These are phyloP conservation scores for Phytophthora sp. DNA, from an alignment of 352 stramenopile genomes.

Conservation along the genomic window DNA sequence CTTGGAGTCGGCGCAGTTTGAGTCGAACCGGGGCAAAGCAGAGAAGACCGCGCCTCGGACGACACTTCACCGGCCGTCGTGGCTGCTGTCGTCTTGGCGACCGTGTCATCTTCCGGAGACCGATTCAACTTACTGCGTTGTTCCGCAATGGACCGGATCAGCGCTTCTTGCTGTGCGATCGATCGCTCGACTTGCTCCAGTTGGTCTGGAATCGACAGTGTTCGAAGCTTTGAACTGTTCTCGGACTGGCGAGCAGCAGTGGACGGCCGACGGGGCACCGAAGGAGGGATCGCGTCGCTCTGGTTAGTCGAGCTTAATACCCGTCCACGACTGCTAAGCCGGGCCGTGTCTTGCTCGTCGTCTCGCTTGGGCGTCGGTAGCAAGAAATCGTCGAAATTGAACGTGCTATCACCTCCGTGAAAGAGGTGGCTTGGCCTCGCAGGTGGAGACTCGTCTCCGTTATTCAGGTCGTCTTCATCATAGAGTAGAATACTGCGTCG, in stretches of 20 bases:
- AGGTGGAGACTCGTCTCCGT: slow-evolving; percentile 37
- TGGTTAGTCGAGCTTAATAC: slow-evolving; percentile 36
- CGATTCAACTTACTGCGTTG: slow-evolving; percentile 51
- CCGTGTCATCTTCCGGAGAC: slow-evolving; percentile 37
- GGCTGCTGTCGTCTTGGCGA: slow-evolving; percentile 31
- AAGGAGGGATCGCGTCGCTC: slow-evolving; percentile 34
- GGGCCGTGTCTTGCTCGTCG: slow-evolving; percentile 15
- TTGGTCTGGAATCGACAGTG: slow-evolving; percentile 57
- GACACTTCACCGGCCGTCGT: slow-evolving; percentile 40
- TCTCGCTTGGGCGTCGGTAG: slow-evolving; percentile 38
- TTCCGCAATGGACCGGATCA: slow-evolving; percentile 66
- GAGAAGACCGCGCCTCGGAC: slow-evolving; percentile 40
- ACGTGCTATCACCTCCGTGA: slow-evolving; percentile 35
- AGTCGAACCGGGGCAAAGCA: slow-evolving; percentile 38
- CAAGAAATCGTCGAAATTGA: slow-evolving; percentile 58
- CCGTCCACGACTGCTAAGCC: slow-evolving; percentile 23
- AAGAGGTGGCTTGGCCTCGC: slow-evolving; percentile 37
- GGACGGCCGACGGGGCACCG: slow-evolving; percentile 34
- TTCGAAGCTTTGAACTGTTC: slow-evolving; percentile 41
- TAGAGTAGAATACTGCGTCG: slow-evolving; percentile 50
- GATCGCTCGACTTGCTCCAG: slow-evolving; percentile 63
- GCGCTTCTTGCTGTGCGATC: slow-evolving; percentile 66
- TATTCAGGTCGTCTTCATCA: slow-evolving; percentile 47
- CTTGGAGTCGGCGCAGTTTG: slow-evolving; percentile 44
- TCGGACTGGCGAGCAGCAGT: slow-evolving; percentile 33